phyloP scores from a whole-genome alignment of 331 rosid genomes.

The Malus hybrid region DNA sequence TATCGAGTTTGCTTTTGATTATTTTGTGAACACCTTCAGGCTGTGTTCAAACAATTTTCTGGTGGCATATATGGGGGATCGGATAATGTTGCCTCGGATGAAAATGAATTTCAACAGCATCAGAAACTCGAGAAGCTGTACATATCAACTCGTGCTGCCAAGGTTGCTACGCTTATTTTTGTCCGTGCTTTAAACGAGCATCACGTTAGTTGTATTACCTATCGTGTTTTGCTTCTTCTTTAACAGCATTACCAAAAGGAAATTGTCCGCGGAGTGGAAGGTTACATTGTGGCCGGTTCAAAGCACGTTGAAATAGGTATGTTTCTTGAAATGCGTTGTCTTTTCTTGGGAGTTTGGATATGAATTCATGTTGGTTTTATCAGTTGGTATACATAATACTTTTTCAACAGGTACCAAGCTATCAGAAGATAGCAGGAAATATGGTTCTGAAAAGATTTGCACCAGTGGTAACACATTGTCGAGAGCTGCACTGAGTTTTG shows the following conservation, averaged over 20 bases:
- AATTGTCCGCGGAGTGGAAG: constrained; percentile 85
- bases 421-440: constrained; percentile 91
- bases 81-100: constrained; percentile 61
- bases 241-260: constrained; percentile 84
- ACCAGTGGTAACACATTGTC: constrained; percentile 73
- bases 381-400: background rate
- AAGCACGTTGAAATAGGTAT: constrained; percentile 81
- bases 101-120: constrained; percentile 66
- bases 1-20: background rate
- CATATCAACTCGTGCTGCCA: constrained; percentile 86
- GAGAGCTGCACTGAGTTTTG: constrained; percentile 58
- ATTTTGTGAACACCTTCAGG: constrained; percentile 23
- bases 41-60: constrained; percentile 81
- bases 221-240: background rate
- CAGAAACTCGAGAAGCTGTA: constrained; percentile 80
- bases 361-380: background rate
- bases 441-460: constrained; percentile 80
- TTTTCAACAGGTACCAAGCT: constrained; percentile 67
- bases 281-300: constrained; percentile 81
- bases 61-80: constrained; percentile 87
- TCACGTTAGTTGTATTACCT: background rate
- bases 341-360: background rate
- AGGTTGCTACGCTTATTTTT: constrained; percentile 40
- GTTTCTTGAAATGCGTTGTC: constrained; percentile 12
- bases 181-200: background rate